Base-by-base conservation (phyloP, 2,329 filamentous ascomycete genomes). In the Sporothrix pseudoabietina region DNA sequence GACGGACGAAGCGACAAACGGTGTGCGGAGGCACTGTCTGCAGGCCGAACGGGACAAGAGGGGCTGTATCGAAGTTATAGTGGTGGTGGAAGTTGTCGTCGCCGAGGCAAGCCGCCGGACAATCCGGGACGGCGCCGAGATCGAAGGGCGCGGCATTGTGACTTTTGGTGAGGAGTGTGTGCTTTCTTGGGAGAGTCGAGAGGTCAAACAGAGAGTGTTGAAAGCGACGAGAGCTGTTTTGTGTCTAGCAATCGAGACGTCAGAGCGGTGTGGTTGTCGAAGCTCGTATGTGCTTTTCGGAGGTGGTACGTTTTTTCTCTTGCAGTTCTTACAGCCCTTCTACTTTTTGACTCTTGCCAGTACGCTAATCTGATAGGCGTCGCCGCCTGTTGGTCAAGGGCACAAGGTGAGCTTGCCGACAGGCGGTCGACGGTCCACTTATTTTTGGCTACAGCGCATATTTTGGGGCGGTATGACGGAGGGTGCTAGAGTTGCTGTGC, bases 121-220 rank as follows among this genome's bases (percentile, higher is more conserved):
- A 9, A 73, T 52, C 39, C 70, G 71, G 19, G 55, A 19, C 22
- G 72, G 55, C 7, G 26, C 39, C 10, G 59, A 7, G 26, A 66
- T 22, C 16, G 35, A 35, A 19, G 71, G 63, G 5, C 73, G 68
- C 35, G 65, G 49, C 72, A 71, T 71, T 44, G 47, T 55, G 35
- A 26, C 26, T 30, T 65, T 39, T 41, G 55, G 16, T 35, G 16
- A 16, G 8, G 22, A 6, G 63, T 16, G n/a, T 26, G 59, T n/a
- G 35, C 19, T 3, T 2, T 32, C 14, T 49, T 16, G 4, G 3
- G 47, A 10, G 30, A 63, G 26, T 32, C 12, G 30, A 4, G 4
- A 47, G 9, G 22, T 4, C 30, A 1, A 22, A 1, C 1, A 22
- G 22, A 26, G 39, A 1, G 39, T 30, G 5, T 1, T 6, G 8